Percentiles rank a stretch among this genome's conserved stretches.
Conservation (phyloP, 495 filamentous ascomycete species). For the Penicillium samsonianum region DNA sequence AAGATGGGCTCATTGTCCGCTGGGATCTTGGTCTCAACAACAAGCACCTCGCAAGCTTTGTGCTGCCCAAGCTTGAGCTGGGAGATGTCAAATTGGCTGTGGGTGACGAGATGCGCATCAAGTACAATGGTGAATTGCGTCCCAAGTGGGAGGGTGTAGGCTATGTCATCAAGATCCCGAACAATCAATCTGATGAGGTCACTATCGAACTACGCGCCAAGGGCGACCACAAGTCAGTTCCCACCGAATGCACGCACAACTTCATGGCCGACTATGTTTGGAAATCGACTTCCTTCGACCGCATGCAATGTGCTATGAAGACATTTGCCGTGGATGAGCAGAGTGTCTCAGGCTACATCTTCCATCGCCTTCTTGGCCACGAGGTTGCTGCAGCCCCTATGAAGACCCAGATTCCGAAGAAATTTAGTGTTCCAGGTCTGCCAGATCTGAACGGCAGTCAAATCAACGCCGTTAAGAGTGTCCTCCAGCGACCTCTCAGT, state of each 20-base stretch:
- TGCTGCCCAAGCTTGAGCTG: slow-evolving; percentile 93
- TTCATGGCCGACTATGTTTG: slow-evolving; percentile 99
- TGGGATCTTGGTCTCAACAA: slow-evolving; percentile 98
- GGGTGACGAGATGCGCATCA: slow-evolving; percentile 96
- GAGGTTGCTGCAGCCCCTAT: slow-evolving; percentile 94
- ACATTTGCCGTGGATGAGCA: slow-evolving; percentile 97
- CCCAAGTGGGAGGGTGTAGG: slow-evolving; percentile 97
- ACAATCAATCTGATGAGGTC: slow-evolving; percentile 98
- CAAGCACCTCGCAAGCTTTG: slow-evolving; percentile 95
- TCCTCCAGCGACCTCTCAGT: slow-evolving; percentile 87
- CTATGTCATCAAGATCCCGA: slow-evolving; percentile 99
- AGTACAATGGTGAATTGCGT: slow-evolving; percentile 93
- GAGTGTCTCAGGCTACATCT: slow-evolving; percentile 98
- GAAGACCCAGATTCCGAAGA: slow-evolving; percentile 95
- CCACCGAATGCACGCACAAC: slow-evolving; percentile 96
- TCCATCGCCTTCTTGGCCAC: slow-evolving; percentile 94
- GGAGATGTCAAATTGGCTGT: slow-evolving; percentile 98
- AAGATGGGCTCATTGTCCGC: slow-evolving; percentile 88
- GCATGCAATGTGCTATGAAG: slow-evolving; percentile 99
- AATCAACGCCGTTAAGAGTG: slow-evolving; percentile 95
- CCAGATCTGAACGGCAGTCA: slow-evolving; percentile 96
- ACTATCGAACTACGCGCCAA: slow-evolving; percentile 91
- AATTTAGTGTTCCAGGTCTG: slow-evolving; percentile 93
- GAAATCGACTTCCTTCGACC: slow-evolving; percentile 99
- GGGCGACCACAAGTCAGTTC: slow-evolving; percentile 89